Percentiles rank a stretch among this genome's conserved stretches.
Conservation (phyloP, 2,329 filamentous ascomycete genomes). For the Aspergillus amoenus region DNA sequence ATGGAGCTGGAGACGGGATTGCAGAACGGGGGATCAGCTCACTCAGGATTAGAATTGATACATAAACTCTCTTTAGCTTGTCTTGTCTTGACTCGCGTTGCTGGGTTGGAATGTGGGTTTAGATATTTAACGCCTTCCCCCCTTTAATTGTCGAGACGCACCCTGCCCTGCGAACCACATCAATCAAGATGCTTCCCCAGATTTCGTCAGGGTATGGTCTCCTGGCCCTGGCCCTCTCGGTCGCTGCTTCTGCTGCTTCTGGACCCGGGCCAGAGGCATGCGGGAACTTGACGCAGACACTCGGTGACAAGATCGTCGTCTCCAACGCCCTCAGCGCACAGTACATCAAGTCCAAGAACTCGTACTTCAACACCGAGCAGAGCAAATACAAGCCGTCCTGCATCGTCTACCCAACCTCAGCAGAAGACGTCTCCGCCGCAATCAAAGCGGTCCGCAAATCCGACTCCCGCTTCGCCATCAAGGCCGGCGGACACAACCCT, state of each 20-base stretch:
- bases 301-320: slow-evolving; percentile 5
- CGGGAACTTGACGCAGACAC: background rate
- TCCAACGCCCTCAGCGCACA: background rate
- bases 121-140: no score
- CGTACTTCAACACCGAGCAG: slow-evolving; percentile 12
- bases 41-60: no score
- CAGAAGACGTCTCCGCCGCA: slow-evolving; percentile 19
- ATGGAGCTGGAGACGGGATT: no score
- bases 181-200: background rate
- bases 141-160: background rate
- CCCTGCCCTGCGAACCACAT: background rate
- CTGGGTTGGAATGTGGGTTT: no score
- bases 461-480: slow-evolving; percentile 10
- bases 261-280: slow-evolving; percentile 1
- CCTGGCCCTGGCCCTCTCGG: background rate
- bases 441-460: slow-evolving; percentile 7
- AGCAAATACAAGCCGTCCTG: slow-evolving; percentile 14
- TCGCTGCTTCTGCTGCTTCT: background rate
- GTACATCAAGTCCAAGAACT: background rate
- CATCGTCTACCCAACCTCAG: slow-evolving; percentile 19
- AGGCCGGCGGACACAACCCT: slow-evolving; percentile 11
- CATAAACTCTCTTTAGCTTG: no score
- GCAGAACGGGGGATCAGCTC: no score
- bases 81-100: no score
- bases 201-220: background rate